Base-by-base conservation (phyloP, 768 basidiomycete species). In the Tremella fuciformis region DNA sequence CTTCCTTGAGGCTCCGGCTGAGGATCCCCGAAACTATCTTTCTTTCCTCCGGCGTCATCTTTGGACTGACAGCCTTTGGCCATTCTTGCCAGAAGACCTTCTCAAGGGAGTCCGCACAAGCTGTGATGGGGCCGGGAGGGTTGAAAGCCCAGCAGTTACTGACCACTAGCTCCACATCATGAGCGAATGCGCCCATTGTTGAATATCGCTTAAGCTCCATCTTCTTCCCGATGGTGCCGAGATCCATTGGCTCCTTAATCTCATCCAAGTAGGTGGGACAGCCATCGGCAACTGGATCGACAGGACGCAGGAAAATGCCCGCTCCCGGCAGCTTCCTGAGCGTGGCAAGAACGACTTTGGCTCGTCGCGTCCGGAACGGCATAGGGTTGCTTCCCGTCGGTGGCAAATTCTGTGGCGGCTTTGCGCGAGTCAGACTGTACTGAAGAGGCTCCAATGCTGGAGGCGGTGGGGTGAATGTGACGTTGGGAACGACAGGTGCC, bases 261-360 rank as follows among this genome's bases (percentile, higher is more conserved):
- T 97, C 94, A 3, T 93, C 85, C 60, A 88, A 85, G 76, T 98
- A 98, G 89, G 91, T 92, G 48, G 94, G 91, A 75, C 88, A 94
- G 18, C 89, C 91, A 76, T 90, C 89, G 50, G 78, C 71, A 13
- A 84, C 76, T 2, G 93, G 88, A 75, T 97, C 87, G 18, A 97
- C 94, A 2, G 94, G 89, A 21, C 83, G 80, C 50, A 81, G 70
- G 78, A 97, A 97, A 22, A 70, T 51, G 21, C 50, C 22, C 1
- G 69, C 65, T 1, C 54, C 34, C 13, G 64, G 57, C 22, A 63
- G 58, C 54, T 66, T 65, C 8, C 56, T 49, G 29, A 74, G 44
- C 2, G 46, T 21, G 15, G n/a, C 24, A 38, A 74, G 49, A 50
- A 75, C 21, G 2, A 42, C 51, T 25, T 60, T 69, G 3, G 69